Percentiles rank a stretch among this genome's conserved stretches.
phyloP scores from a whole-genome alignment of 352 stramenopile genomes.

The Phytopythium montanum region DNA sequence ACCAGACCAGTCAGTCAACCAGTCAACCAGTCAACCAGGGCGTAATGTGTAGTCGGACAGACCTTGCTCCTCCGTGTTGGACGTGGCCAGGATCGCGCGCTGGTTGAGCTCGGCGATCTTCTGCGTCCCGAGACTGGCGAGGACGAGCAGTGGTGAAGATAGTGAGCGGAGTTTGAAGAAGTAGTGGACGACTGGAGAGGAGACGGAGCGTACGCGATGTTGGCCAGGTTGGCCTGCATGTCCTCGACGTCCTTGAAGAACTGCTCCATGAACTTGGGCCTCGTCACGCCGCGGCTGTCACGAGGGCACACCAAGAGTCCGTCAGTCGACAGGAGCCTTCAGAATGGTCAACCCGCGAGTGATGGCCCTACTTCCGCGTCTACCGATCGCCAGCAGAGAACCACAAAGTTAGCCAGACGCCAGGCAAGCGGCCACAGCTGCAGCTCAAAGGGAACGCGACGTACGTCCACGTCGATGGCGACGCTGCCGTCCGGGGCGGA shows the following conservation, averaged over 20 bases:
- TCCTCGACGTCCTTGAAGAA: conserved; percentile 96
- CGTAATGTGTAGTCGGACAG: too few relatives aligned
- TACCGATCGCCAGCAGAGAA: neutral
- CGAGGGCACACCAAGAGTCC: neutral
- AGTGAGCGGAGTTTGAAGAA: too few relatives aligned
- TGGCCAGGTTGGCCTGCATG: conserved; percentile 92
- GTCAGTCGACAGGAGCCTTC: neutral
- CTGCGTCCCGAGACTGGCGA: conserved; percentile 75
- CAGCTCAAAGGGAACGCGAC: neutral
- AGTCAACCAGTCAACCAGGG: neutral
- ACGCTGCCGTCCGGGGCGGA: conserved; percentile 33
- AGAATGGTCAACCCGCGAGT: neutral
- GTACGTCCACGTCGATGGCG: conserved; percentile 63
- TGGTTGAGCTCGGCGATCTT: conserved; percentile 93
- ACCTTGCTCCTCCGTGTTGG: conserved; percentile 89
- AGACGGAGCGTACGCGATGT: conserved; percentile 57
- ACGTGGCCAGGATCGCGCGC: conserved; percentile 92
- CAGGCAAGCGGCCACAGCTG: neutral
- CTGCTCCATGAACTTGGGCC: conserved; percentile 91
- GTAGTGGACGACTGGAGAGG: too few relatives aligned
- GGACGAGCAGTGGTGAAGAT: neutral
- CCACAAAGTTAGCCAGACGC: neutral
- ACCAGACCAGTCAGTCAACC: neutral
- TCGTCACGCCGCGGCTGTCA: conserved; percentile 41
- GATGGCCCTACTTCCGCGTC: neutral